Base-by-base conservation (phyloP, 164 flowering plant genomes). In the Kingdonia uniflora region DNA sequence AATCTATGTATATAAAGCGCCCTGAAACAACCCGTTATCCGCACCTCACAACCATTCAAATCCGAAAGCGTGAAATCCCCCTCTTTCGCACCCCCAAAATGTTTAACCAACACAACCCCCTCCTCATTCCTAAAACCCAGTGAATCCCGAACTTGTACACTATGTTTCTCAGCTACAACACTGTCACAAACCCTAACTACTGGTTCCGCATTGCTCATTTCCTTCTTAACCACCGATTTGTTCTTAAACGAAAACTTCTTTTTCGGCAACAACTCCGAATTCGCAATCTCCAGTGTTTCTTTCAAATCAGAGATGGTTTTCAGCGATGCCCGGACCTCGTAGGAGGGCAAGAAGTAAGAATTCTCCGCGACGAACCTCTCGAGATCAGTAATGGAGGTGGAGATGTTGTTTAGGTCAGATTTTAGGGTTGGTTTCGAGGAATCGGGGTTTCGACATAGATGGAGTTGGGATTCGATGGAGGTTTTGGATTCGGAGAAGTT, bases 351-450 rank as follows among this genome's bases (percentile, higher is more conserved):
- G 55, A 66, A 75, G 73, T 82, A 88, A 10, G 99, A 88, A 54
- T 67, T 79, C 65, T 86, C 91, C 6, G 97, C 88, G 7, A 88
- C 75, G 19, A 84, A 81, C 64, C 74, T 78, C 62, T 88, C 95
- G 29, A 92, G 80, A 14, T 75, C 78, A 12, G 78, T 38, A 42
- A 92, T 80, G 21, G 77, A 62, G 46, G 59, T 11, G 6, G 84
- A 73, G 33, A 84, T 57, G 1, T 51, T 20, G 43, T 77, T 79
- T 15, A 85, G 71, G 13, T 70, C 69, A 4, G 80, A 56, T 67
- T 62, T 65, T 19, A 65, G 49, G 12, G 2, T 41, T 23, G 38
- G 11, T 45, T 71, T 80, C 16, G 66, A 60, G 61, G 57, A 38
- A 51, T 58, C 1, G 75, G 41, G 33, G 23, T 25, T 57, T 14